Evolutionary conservation across 768 basidiomycete species (phyloP).

Genomic region (Agrocybe chaxingu): DNA sequence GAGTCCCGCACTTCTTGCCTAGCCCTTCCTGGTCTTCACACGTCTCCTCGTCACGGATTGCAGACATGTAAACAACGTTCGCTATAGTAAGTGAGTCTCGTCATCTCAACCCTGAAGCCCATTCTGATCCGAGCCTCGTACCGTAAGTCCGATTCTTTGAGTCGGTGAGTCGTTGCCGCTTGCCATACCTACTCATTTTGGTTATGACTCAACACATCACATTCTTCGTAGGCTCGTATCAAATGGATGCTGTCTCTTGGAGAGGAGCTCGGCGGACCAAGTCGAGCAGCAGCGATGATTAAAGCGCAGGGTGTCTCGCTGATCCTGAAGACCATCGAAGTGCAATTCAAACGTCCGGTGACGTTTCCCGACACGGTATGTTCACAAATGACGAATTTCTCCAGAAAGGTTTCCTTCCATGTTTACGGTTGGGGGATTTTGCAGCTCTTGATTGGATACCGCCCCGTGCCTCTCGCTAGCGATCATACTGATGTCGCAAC

Average conservation of each 20-base stretch:
- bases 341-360: constrained; percentile 69
- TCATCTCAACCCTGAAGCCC: background rate
- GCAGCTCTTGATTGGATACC: constrained; percentile 66
- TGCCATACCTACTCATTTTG: background rate
- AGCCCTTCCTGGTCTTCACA: background rate
- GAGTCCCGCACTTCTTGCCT: constrained; percentile 22
- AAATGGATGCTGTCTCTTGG: constrained; percentile 63
- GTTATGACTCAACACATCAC: background rate
- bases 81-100: constrained; percentile 49
- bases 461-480: constrained; percentile 33
- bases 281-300: constrained; percentile 54
- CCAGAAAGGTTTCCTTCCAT: constrained; percentile 25
- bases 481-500: constrained; percentile 31
- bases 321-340: constrained; percentile 67
- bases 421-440: background rate
- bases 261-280: constrained; percentile 54
- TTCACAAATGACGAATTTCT: constrained; percentile 7
- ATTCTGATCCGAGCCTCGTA: constrained; percentile 1
- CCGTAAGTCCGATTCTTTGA: constrained; percentile 63
- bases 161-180: constrained; percentile 40
- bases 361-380: constrained; percentile 74
- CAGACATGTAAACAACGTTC: constrained; percentile 79
- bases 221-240: constrained; percentile 52
- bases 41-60: constrained; percentile 1
- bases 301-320: constrained; percentile 64